Base-by-base conservation (phyloP, 2,329 filamentous ascomycete genomes). In the Cladosporium sp. region DNA sequence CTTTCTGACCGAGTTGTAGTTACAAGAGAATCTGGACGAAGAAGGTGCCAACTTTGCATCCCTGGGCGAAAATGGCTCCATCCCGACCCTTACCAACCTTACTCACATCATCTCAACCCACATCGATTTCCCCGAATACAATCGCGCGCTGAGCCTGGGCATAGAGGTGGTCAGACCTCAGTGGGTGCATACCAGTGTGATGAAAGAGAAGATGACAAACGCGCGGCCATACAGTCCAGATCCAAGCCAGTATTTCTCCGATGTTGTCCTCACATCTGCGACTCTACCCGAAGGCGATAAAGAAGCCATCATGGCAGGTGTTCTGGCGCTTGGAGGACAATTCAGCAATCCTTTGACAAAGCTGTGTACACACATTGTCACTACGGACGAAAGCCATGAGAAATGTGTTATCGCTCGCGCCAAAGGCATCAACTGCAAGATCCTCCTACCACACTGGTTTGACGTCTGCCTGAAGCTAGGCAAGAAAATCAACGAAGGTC, bases 361-460 rank as follows among this genome's bases (percentile, higher is more conserved):
- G 65, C 77, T 89, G 69, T 92, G 91, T 10, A 98, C 95, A 2
- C 95, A 99, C 78, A 86, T 99, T 64, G 94, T 96, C 67, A 91
- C 94, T 5, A 81, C 97, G 67, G 88, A 87, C 5, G 83, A 90
- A 76, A 89, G 93, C 37, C 86, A 93, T 65, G 85, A 88, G 2
- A 92, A 93, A 76, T 91, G 89, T 68, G 75, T 84, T 67, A 76
- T 86, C 63, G 90, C 89, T 0, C 69, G 82, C 52, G 80, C 84
- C 10, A 96, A 89, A 77, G 85, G 85, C 2, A 82, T 91, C 63
- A 88, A 87, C 64, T 88, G 88, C 77, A 93, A 92, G 78, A 90
- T 97, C 66, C 91, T 99, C 21, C 83, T 99, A 62, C 95, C 95
- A 44, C 95, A 98, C 75, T 98, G 95, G 93, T 97, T 99, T 75